phyloP scores from a whole-genome alignment of 176 grass and related monocot species.

The Olyra latifolia region DNA sequence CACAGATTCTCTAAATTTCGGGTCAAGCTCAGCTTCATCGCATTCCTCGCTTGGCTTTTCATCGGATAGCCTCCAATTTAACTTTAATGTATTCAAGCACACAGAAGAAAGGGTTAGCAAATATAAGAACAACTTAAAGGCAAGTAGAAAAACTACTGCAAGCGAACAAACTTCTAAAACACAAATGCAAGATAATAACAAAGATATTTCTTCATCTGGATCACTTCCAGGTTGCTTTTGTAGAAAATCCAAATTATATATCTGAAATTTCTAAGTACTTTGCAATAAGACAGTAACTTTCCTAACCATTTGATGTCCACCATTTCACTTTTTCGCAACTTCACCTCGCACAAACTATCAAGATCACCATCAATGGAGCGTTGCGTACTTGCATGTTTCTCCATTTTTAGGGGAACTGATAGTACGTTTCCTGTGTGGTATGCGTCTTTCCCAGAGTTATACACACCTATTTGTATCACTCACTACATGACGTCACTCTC shows the following conservation, averaged over 20 bases:
- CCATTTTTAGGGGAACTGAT: no score
- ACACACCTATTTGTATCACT: no score
- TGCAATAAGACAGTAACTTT: no score
- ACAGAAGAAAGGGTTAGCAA: conserved; percentile 18
- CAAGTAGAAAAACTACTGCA: neutral
- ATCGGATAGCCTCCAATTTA: conserved; percentile 84
- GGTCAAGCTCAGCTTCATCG: conserved; percentile 59
- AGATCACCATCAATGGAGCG: no score
- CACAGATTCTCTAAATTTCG: conserved; percentile 69
- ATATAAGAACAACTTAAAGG: neutral
- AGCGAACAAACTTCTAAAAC: neutral
- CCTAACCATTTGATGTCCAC: no score
- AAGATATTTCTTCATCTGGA: neutral
- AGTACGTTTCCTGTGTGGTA: no score
- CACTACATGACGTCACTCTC: neutral
- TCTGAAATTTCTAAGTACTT: neutral
- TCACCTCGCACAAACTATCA: no score
- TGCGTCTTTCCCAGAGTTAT: no score
- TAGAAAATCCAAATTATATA: neutral
- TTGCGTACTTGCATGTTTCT: no score
- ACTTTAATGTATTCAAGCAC: conserved; percentile 47
- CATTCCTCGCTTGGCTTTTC: conserved; percentile 63
- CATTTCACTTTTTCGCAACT: no score
- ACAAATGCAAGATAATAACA: neutral
- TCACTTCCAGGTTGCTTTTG: neutral